Evolutionary conservation across 306 rosid species (phyloP).

Genomic region (Erythrophleum fordii): DNA sequence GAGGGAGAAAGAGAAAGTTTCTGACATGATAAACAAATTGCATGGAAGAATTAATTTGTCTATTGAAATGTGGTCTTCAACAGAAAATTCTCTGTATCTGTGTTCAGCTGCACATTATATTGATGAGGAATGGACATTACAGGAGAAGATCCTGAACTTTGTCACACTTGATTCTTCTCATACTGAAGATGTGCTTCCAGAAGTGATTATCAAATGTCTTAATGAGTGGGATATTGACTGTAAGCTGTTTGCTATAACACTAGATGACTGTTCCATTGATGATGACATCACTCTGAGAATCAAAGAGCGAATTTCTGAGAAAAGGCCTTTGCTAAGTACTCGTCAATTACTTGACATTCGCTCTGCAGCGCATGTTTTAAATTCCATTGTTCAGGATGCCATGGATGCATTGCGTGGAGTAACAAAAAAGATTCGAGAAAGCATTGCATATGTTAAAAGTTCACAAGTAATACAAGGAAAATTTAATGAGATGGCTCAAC

Average conservation of each 20-base stretch:
- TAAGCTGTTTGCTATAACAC: slow-evolving; percentile 88
- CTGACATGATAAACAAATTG: slow-evolving; percentile 59
- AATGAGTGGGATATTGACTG: slow-evolving; percentile 84
- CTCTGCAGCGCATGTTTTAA: slow-evolving; percentile 78
- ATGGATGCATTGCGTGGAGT: slow-evolving; percentile 66
- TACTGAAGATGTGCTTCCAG: slow-evolving; percentile 88
- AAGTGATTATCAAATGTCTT: slow-evolving; percentile 78
- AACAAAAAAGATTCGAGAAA: slow-evolving; percentile 79
- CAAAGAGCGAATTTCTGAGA: slow-evolving; percentile 73
- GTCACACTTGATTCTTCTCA: slow-evolving; percentile 85
- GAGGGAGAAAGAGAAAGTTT: slow-evolving; percentile 76
- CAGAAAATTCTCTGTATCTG: slow-evolving; percentile 64
- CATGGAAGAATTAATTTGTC: slow-evolving; percentile 85
- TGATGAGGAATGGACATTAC: slow-evolving; percentile 82
- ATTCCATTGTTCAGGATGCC: slow-evolving; percentile 67
- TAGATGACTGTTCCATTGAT: slow-evolving; percentile 79
- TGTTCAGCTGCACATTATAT: slow-evolving; percentile 80
- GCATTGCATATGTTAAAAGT: slow-evolving; percentile 71
- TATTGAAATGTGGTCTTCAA: slow-evolving; percentile 82
- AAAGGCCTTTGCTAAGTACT: slow-evolving; percentile 68
- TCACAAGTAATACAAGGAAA: slow-evolving; percentile 72
- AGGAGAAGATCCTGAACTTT: slow-evolving; percentile 79
- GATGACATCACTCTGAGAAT: slow-evolving; percentile 76
- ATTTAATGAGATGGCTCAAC: slow-evolving; percentile 75
- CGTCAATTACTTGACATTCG: slow-evolving; percentile 80